Percentiles rank a stretch among this genome's conserved stretches.
Conservation (phyloP, 257 asterid genomes). For the Misopates orontium region DNA sequence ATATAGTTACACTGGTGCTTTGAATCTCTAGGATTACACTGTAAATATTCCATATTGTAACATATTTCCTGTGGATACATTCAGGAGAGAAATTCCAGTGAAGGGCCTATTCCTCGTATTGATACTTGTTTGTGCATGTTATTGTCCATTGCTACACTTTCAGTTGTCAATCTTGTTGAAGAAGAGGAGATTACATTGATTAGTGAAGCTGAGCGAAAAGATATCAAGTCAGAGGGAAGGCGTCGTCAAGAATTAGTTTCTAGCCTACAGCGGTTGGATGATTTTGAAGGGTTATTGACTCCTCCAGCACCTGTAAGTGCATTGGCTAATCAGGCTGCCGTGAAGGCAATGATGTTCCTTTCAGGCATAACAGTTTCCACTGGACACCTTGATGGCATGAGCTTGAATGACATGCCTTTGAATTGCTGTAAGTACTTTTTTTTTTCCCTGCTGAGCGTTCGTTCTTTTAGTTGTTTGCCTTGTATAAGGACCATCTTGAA, state of each 20-base stretch:
- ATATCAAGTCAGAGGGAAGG: conserved; percentile 47
- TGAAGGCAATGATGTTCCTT: conserved; percentile 87
- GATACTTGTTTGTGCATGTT: conserved; percentile 92
- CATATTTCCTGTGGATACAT: conserved; percentile 28
- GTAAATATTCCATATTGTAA: conserved; percentile 17
- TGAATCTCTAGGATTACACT: conserved; percentile 17
- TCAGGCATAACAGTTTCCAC: conserved; percentile 72
- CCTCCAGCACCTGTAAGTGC: conserved; percentile 77
- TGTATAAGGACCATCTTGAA: conserved; percentile 24
- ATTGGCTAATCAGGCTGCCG: conserved; percentile 95
- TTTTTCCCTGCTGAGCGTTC: conserved; percentile 8
- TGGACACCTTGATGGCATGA: conserved; percentile 83
- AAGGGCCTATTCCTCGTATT: conserved; percentile 90
- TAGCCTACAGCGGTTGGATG: conserved; percentile 80
- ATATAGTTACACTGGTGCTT: conserved; percentile 22
- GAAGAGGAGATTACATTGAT: conserved; percentile 61
- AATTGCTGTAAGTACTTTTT: conserved; percentile 71
- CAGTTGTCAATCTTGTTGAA: conserved; percentile 76
- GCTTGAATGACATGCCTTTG: conserved; percentile 77
- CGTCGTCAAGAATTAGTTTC: conserved; percentile 73
- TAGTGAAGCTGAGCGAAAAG: conserved; percentile 48
- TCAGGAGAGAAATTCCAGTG: conserved; percentile 92
- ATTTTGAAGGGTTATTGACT: conserved; percentile 82
- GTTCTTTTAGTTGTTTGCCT: conserved; percentile 13
- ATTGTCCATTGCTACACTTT: conserved; percentile 74